Evolutionary conservation across 352 stramenopile species (phyloP), one percentile per base, ranked within the genome.

Genomic region (Pythium vanterpoolii): DNA sequence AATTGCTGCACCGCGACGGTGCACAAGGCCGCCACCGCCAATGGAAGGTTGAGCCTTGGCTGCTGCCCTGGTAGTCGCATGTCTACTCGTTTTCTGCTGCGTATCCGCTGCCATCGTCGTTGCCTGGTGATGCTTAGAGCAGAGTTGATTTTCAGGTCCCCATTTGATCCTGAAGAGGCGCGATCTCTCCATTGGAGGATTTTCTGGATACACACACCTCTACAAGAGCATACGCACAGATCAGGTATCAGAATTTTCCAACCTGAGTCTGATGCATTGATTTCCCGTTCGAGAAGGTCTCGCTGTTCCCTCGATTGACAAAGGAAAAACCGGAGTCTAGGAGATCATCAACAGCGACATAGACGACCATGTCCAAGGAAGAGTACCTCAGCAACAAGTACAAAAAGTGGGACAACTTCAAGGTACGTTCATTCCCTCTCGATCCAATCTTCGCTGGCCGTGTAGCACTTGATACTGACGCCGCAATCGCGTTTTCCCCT

Each of bases 321-420:
- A 23, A 23, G 10, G 16, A n/a, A 34, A 31, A 46, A 27, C 3
- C 7, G 21, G 21, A 28, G 47, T 33, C n/a, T n/a, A n/a, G n/a
- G n/a, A n/a, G n/a, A n/a, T n/a, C n/a, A n/a, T n/a, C n/a, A n/a
- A 24, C 26, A 30, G 33, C 33, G 7, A 56, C 49, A 19, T n/a
- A 1, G 27, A 24, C 40, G 19, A 28, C 8, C 31, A 81, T 81
- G 54, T 65, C 76, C 45, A 64, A 72, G 52, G 83, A 93, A 51
- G 51, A 92, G 53, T 95, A 78, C 65, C 72, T 95, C 63, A 90
- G 67, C 72, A 87, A 95, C 69, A 95, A 89, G 51, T 95, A 95
- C 69, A 77, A 90, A 72, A 95, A 93, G 64, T 95, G 85, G 85
- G 81, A 90, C 68, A 83, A 91, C 53, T 93, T 95, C 52, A 76